phyloP scores from a whole-genome alignment of 768 basidiomycete genomes.

The Panellus pusillus region DNA sequence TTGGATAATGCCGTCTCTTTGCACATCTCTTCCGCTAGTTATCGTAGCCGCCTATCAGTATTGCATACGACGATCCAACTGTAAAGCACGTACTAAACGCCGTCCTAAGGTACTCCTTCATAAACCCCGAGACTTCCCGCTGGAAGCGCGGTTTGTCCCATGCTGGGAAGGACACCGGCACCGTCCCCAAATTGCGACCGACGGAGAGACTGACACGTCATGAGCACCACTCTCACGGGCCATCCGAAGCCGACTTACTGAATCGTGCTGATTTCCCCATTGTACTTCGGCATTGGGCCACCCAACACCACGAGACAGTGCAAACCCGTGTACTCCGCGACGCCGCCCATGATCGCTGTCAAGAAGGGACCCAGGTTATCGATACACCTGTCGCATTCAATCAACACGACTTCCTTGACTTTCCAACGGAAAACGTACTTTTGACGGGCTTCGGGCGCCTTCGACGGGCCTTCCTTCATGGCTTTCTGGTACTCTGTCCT shows the following conservation, averaged over 20 bases:
- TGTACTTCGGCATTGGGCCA: background rate
- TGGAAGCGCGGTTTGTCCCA: background rate
- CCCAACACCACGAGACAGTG: background rate
- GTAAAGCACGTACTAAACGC: conserved; percentile 3
- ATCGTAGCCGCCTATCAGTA: too few species aligned
- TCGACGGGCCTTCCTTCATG: too few species aligned
- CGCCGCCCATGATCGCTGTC: background rate
- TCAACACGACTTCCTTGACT: too few species aligned
- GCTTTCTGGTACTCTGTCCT: too few species aligned
- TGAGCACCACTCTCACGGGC: too few species aligned
- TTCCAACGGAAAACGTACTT: too few species aligned
- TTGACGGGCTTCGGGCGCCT: too few species aligned
- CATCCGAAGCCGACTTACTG: too few species aligned
- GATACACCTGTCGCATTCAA: background rate
- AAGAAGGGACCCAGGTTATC: background rate
- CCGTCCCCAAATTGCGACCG: background rate
- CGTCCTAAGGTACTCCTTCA: conserved; percentile 9
- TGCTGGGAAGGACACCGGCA: background rate
- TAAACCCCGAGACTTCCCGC: background rate
- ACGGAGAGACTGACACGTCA: background rate
- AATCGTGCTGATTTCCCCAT: background rate
- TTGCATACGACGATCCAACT: too few species aligned
- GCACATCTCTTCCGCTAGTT: too few species aligned
- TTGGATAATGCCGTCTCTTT: too few species aligned
- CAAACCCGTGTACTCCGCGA: background rate